Evolutionary conservation across 2,329 filamentous ascomycete species (phyloP).

Genomic region (Fusarium paranaense): DNA sequence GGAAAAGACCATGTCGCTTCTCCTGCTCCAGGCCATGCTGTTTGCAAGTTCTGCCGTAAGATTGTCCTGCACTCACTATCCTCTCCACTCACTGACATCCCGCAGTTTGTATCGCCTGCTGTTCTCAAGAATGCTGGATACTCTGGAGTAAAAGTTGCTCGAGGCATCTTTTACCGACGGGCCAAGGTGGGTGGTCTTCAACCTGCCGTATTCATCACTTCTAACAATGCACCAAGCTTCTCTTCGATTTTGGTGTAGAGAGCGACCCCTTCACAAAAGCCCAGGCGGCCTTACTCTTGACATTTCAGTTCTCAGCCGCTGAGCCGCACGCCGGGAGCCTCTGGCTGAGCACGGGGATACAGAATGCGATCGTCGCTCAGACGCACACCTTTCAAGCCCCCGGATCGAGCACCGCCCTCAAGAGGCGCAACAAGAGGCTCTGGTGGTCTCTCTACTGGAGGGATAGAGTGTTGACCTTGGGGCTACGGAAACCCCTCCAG

Average conservation of each 20-base stretch:
- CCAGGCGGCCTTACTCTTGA: conserved; percentile 26
- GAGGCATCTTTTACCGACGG: conserved; percentile 31
- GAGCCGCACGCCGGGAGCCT: conserved; percentile 33
- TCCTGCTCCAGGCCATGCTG: conserved; percentile 22
- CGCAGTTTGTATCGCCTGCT: conserved; percentile 24
- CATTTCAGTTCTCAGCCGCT: conserved; percentile 29
- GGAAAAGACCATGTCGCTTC: conserved; percentile 11
- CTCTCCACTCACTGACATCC: neutral
- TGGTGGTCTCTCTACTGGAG: conserved; percentile 29
- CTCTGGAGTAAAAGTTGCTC: conserved; percentile 25
- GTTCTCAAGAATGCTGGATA: conserved; percentile 35
- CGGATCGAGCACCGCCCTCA: neutral
- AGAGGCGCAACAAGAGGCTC: conserved; percentile 10
- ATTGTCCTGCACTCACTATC: accelerated
- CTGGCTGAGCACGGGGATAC: conserved; percentile 27
- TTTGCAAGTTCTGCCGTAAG: conserved; percentile 32
- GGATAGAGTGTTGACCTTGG: conserved; percentile 4
- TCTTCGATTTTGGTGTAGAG: conserved; percentile 27
- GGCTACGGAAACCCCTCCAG: conserved; percentile 5
- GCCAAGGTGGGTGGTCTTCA: conserved; percentile 10
- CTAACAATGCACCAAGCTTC: neutral
- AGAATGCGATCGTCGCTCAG: conserved; percentile 31
- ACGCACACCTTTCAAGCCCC: conserved; percentile 24
- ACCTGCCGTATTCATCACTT: neutral
- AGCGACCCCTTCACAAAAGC: conserved; percentile 26